Conservation (phyloP, 805 yeast species). For the Nematodospora valgi region DNA sequence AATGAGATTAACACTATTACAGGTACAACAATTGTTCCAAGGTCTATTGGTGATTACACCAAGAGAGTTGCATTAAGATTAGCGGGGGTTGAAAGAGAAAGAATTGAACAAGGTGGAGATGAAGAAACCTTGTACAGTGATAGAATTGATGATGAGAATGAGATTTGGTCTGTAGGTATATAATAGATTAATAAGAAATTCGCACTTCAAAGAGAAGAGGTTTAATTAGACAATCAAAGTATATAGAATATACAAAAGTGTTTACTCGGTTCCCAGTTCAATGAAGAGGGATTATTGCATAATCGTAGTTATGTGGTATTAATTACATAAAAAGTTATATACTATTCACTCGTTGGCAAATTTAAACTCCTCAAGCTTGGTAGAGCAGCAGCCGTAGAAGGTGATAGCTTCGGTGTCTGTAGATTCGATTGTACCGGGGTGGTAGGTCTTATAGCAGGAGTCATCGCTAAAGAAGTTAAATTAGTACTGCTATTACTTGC, state of each 20-base stretch:
- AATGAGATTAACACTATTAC: slow-evolving; percentile 37
- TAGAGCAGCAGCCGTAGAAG: slow-evolving; percentile 21
- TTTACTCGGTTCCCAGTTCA: too few species aligned
- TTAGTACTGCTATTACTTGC: slow-evolving; percentile 41
- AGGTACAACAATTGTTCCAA: slow-evolving; percentile 49
- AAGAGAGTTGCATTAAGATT: slow-evolving; percentile 86
- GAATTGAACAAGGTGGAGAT: slow-evolving; percentile 88
- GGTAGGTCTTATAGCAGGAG: slow-evolving; percentile 16
- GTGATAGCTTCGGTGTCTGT: slow-evolving; percentile 30
- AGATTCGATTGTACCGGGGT: slow-evolving; percentile 13
- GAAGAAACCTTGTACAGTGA: slow-evolving; percentile 81
- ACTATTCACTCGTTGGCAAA: slow-evolving; percentile 2
- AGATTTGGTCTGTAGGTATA: slow-evolving; percentile 86
- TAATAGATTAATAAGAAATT: too few species aligned
- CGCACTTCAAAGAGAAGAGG: too few species aligned
- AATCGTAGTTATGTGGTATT: too few species aligned
- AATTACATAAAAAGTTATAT: background rate
- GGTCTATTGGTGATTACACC: slow-evolving; percentile 86
- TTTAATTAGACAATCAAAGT: too few species aligned
- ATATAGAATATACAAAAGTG: too few species aligned
- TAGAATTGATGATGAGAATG: slow-evolving; percentile 78
- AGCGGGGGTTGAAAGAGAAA: slow-evolving; percentile 82
- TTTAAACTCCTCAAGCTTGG: slow-evolving; percentile 52
- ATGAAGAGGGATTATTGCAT: too few species aligned
- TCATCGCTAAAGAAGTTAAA: slow-evolving; percentile 32